Base-by-base conservation (phyloP, 2,329 filamentous ascomycete genomes). In the Esteya vermicola region DNA sequence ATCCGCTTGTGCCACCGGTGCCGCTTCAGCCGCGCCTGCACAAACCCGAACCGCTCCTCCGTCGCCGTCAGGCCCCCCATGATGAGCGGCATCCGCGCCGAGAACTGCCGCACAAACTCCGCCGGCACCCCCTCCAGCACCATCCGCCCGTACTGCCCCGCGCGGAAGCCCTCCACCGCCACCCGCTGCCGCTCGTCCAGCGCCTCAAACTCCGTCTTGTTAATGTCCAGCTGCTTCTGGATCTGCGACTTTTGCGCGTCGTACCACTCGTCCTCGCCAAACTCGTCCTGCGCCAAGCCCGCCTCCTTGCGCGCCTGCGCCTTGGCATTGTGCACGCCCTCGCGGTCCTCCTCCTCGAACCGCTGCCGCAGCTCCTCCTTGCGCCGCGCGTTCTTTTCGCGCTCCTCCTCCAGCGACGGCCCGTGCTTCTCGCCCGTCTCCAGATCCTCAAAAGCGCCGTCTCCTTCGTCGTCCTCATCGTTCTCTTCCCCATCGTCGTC, bases 1-100 rank as follows among this genome's bases (percentile, higher is more conserved):
- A 96, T 96, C 67, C 91, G 93, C 73, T 95, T 95, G 65, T 98
- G 91, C 93, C 93, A 98, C 49, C 91, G 73, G 59, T 98, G 91
- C 40, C 86, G 75, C 72, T 98, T 98, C 67, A 98, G 93, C 38
- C 93, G 78, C 43, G 95, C 80, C 59, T 98, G 91, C 9, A 96
- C 80, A 55, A 83, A 96, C 9, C 91, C 93, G 57, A 94, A 95
- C 38, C 93, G 78, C 58, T 96, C 88, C 59, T 98, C 91, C 0
- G 89, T 95, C 8, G 91, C 74, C 10, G 85, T 81, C 30, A 98
- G 69, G n/a, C 91, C 93, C 38, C 91, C 91, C 25, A 96, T 71
- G 38, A 98, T 75, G 44, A 98, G 70, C 16, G 91, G 91, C 55
- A 78, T 81, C 38, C 78, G 77, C 13, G 88, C 72, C 53, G 84